A percentile compares a stretch with the other conserved stretches of the same genome.
Evolutionary conservation across 1,284 basidiomycete genomes (phyloP).

Genomic region (Irpex sp.): DNA sequence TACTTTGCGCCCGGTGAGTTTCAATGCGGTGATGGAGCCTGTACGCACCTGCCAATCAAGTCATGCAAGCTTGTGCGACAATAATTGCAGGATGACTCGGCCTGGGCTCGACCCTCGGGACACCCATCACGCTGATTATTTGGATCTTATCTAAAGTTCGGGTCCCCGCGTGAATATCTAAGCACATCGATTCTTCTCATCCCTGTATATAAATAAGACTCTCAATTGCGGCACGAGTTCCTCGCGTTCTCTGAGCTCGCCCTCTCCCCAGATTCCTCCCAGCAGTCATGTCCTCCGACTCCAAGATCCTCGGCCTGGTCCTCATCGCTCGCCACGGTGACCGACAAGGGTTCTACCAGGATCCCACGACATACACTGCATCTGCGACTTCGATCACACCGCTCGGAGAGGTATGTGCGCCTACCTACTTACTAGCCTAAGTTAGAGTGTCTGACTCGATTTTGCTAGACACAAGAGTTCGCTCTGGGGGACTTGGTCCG

Average conservation of each 20-base stretch:
- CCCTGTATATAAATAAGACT: not conserved
- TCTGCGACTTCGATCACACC: constrained; percentile 36
- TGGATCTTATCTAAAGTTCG: not conserved
- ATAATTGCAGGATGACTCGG: too few species aligned
- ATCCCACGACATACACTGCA: constrained; percentile 31
- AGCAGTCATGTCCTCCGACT: not conserved
- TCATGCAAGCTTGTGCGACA: not conserved
- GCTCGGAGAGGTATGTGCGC: constrained; percentile 27
- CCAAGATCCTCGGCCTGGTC: constrained; percentile 31
- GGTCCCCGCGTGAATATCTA: not conserved
- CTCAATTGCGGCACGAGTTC: not conserved
- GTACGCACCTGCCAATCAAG: not conserved
- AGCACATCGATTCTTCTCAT: not conserved
- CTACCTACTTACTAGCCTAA: not conserved
- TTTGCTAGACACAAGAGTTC: constrained; percentile 26
- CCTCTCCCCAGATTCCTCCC: not conserved
- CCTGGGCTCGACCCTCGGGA: too few species aligned
- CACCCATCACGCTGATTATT: not conserved
- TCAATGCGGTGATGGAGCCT: not conserved
- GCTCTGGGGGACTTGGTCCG: constrained; percentile 35
- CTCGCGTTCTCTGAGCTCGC: not conserved
- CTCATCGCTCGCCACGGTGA: constrained; percentile 43
- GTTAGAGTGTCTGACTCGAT: constrained; percentile 12
- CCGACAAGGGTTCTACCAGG: constrained; percentile 33
- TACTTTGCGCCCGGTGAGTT: not conserved